Conservation (phyloP, 169 alveolate species). For the Eimeria maxima region DNA sequence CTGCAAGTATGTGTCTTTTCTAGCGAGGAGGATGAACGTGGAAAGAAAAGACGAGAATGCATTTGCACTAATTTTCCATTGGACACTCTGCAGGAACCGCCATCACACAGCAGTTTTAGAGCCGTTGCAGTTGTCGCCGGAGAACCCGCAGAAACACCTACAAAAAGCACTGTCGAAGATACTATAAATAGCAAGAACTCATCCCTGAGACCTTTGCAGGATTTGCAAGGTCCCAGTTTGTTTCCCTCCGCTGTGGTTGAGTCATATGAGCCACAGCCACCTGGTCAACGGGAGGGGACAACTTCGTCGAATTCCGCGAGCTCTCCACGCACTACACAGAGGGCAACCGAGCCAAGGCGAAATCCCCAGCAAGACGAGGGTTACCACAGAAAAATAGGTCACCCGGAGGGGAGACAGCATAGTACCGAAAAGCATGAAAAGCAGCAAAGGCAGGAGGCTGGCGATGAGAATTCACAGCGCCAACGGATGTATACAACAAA, state of each 20-base stretch:
- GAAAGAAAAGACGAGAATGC: background rate
- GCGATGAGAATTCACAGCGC: background rate
- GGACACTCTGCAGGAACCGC: conserved; percentile 25
- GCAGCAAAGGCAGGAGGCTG: background rate
- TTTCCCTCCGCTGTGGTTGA: background rate
- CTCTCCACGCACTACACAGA: background rate
- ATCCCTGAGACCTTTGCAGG: background rate
- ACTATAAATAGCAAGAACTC: background rate
- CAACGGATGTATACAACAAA: background rate
- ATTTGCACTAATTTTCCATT: background rate
- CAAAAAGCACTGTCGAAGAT: background rate
- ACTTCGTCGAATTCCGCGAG: background rate
- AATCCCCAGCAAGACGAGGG: background rate
- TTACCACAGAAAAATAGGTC: background rate
- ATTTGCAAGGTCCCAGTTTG: background rate
- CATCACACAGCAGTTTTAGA: background rate
- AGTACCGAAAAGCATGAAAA: background rate
- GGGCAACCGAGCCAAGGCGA: background rate
- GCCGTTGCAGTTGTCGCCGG: conserved; percentile 1
- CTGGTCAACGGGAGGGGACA: background rate
- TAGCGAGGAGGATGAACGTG: background rate
- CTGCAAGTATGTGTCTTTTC: background rate
- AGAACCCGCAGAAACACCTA: conserved; percentile 42
- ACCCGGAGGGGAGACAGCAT: background rate
- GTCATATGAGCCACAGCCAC: conserved; percentile 28